Conservation (phyloP, 2,329 filamentous ascomycete species). For the Diaporthe destruens region DNA sequence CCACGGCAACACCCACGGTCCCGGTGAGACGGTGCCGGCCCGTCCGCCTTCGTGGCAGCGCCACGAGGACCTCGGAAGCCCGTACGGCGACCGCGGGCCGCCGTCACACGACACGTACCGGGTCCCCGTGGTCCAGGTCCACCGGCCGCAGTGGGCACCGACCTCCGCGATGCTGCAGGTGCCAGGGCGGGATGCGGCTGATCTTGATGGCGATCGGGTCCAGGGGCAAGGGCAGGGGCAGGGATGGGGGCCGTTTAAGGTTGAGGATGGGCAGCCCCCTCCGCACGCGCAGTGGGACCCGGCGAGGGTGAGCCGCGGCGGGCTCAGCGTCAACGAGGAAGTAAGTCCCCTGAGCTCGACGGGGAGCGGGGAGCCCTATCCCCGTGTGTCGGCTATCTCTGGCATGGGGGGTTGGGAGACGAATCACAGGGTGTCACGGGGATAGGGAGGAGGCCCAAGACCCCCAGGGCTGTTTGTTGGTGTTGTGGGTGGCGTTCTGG, state of each 20-base stretch:
- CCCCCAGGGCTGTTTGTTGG: neutral
- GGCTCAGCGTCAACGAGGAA: constrained; percentile 17
- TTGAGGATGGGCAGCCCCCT: neutral
- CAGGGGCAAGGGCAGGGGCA: neutral
- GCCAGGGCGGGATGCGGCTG: neutral
- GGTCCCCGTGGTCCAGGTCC: constrained; percentile 9
- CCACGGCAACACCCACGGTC: no score
- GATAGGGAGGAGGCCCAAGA: neutral
- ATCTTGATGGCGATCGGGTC: neutral
- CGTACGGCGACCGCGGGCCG: neutral
- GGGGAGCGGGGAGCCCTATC: constrained; percentile 33
- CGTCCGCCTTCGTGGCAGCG: neutral
- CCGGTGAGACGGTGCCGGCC: neutral
- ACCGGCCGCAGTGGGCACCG: neutral
- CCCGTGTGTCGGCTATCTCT: constrained; percentile 38
- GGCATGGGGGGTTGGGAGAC: constrained; percentile 23
- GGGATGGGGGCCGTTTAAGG: neutral
- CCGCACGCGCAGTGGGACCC: constrained; percentile 10
- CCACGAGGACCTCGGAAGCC: constrained; percentile 4
- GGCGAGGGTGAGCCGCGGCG: neutral
- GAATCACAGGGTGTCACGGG: neutral
- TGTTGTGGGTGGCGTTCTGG: neutral
- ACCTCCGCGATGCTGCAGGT: neutral
- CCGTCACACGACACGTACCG: neutral
- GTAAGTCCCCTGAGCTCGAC: constrained; percentile 41